Evolutionary conservation across 2,329 filamentous ascomycete species (phyloP).

Genomic region (Colletotrichum spinosum): DNA sequence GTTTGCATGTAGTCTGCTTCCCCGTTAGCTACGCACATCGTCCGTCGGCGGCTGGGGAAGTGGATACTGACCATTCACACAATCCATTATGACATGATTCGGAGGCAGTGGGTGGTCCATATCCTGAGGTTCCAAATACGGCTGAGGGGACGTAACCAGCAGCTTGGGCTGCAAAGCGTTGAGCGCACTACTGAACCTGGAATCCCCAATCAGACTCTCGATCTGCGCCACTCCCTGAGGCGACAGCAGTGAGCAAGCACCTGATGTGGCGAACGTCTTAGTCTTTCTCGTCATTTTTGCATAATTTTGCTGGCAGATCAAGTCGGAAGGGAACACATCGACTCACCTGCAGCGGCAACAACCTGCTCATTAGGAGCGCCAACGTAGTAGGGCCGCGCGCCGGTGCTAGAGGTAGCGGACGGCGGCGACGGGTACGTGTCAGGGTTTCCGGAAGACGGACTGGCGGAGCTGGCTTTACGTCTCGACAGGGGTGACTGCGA

Average conservation of each 20-base stretch:
- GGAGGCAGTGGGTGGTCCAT: slow-evolving; percentile 29
- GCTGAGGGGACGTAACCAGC: not conserved
- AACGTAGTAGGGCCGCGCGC: slow-evolving; percentile 25
- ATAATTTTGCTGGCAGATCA: too few relatives aligned
- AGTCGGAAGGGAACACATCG: too few relatives aligned
- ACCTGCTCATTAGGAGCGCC: slow-evolving; percentile 19
- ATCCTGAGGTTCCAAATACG: slow-evolving; percentile 18
- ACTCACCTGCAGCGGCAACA: slow-evolving; percentile 25
- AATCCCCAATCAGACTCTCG: slow-evolving; percentile 31
- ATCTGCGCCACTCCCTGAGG: slow-evolving; percentile 19
- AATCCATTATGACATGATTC: slow-evolving; percentile 33
- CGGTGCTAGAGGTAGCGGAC: slow-evolving; percentile 28
- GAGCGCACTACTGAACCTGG: slow-evolving; percentile 21
- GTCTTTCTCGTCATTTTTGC: not conserved
- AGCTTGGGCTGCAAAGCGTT: not conserved
- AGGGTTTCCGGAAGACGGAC: slow-evolving; percentile 23
- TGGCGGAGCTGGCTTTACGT: slow-evolving; percentile 27
- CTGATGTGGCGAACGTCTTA: slow-evolving; percentile 9
- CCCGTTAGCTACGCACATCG: not conserved
- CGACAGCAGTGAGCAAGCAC: slow-evolving; percentile 31
- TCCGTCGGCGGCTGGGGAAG: not conserved
- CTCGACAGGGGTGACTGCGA: slow-evolving; percentile 23
- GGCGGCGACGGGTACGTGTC: slow-evolving; percentile 29
- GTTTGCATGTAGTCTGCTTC: slow-evolving; percentile 19
- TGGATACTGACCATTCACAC: slow-evolving; percentile 22